Conservation (phyloP, 1,284 basidiomycete species). For the Ganoderma leucocontextum region DNA sequence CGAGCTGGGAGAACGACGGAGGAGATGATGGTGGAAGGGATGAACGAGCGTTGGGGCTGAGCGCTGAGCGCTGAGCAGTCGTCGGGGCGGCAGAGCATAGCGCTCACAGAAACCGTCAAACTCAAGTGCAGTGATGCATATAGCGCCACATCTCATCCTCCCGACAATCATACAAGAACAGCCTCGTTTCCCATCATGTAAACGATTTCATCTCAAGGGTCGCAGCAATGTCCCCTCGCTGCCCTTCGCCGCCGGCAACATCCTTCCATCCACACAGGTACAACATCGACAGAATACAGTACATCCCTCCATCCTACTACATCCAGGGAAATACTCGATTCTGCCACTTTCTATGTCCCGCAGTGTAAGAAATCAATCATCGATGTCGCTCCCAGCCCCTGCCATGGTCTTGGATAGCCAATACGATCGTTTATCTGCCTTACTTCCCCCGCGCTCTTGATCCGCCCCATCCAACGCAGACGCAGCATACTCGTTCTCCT, state of each 20-base stretch:
- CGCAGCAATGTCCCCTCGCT: not conserved
- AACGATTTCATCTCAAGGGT: not conserved
- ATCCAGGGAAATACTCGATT: not conserved
- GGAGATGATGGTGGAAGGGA: constrained; percentile 39
- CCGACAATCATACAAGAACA: constrained; percentile 30
- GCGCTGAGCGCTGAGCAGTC: constrained; percentile 12
- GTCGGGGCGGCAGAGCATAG: constrained; percentile 15
- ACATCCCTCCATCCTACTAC: constrained; percentile 2
- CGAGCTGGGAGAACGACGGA: constrained; percentile 31
- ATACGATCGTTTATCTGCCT: constrained; percentile 46
- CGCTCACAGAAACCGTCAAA: constrained; percentile 6
- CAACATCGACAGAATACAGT: constrained; percentile 17
- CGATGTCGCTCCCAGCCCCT: constrained; percentile 17
- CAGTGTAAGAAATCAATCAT: constrained; percentile 25
- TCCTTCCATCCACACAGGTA: not conserved
- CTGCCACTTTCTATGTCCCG: not conserved
- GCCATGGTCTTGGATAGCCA: constrained; percentile 54
- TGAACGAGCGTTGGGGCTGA: constrained; percentile 30
- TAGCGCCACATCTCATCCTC: constrained; percentile 10
- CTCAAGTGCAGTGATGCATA: constrained; percentile 23
- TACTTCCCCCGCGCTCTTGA: constrained; percentile 31
- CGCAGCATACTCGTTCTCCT: constrained; percentile 46
- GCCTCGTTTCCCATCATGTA: constrained; percentile 21
- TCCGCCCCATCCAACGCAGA: constrained; percentile 26
- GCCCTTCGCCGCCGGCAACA: not conserved